Evolutionary conservation across 2,329 filamentous ascomycete species (phyloP).

Genomic region (Colletotrichum navitas): DNA sequence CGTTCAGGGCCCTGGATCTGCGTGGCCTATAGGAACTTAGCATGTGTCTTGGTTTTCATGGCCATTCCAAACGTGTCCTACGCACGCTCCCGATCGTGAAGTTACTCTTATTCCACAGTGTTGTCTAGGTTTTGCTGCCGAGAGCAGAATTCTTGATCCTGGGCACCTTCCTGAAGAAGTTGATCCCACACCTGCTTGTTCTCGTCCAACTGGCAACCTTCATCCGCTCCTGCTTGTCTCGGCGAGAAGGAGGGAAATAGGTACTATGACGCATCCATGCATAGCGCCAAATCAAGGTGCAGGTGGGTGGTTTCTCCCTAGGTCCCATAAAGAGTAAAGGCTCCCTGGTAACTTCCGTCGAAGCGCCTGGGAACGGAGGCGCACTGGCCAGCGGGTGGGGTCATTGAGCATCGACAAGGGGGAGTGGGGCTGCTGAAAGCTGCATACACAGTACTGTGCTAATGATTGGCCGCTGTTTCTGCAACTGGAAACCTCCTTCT

Average conservation of each 20-base stretch:
- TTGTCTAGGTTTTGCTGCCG: too few species aligned
- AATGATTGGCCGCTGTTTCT: slow-evolving; percentile 19
- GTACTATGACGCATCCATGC: slow-evolving; percentile 31
- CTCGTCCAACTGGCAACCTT: too few species aligned
- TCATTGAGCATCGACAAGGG: background rate
- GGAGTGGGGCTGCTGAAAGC: slow-evolving; percentile 28
- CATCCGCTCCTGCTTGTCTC: too few species aligned
- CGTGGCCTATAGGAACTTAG: slow-evolving; percentile 14
- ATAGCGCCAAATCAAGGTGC: slow-evolving; percentile 27
- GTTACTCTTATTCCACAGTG: too few species aligned
- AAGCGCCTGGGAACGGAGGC: slow-evolving; percentile 33
- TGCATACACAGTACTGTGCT: background rate
- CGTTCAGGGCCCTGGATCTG: slow-evolving; percentile 11
- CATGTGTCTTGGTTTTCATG: slow-evolving; percentile 4
- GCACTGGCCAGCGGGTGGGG: slow-evolving; percentile 27
- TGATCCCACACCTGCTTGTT: too few species aligned
- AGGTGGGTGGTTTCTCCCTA: too few species aligned
- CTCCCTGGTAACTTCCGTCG: slow-evolving; percentile 30
- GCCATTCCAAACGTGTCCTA: background rate
- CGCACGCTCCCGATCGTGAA: too few species aligned
- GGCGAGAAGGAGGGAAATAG: background rate
- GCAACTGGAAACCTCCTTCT: slow-evolving; percentile 34
- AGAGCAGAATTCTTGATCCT: too few species aligned
- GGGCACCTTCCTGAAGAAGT: too few species aligned
- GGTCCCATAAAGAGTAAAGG: background rate